A percentile compares a stretch with the other conserved stretches of the same genome.
Conservation (phyloP, 2,329 filamentous ascomycete genomes). For the Fusarium newnesense region DNA sequence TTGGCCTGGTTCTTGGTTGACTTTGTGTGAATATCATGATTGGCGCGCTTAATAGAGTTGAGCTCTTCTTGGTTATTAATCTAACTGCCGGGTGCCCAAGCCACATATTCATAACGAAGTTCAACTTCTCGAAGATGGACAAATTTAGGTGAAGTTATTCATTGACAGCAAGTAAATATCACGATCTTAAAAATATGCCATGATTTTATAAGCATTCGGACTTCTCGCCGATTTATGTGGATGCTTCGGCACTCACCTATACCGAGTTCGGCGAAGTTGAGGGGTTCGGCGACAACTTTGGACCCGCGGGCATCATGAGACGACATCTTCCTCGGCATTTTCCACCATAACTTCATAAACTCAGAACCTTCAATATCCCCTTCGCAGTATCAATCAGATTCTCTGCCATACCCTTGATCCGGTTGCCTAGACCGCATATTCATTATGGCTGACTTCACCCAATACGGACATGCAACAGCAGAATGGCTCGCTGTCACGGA, state of each 20-base stretch:
- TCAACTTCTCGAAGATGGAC: background rate
- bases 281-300: slow-evolving; percentile 3
- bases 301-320: background rate
- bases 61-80: background rate
- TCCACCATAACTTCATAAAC: slow-evolving; percentile 14
- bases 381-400: fast-evolving
- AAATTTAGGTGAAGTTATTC: background rate
- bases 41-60: background rate
- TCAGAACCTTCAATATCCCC: fast-evolving
- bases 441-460: slow-evolving; percentile 45
- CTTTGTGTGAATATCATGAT: background rate
- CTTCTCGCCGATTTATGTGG: background rate
- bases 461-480: slow-evolving; percentile 53
- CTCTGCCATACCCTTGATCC: background rate
- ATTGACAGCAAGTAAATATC: background rate
- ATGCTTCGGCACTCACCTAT: background rate
- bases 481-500: slow-evolving; percentile 55
- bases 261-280: slow-evolving; percentile 13
- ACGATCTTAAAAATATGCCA: background rate
- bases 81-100: fast-evolving
- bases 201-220: background rate
- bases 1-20: background rate
- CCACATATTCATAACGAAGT: background rate
- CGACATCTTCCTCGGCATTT: background rate
- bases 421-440: too few species aligned